phyloP scores from a whole-genome alignment of 345 rosid genomes.

The Euphorbia lathyris region DNA sequence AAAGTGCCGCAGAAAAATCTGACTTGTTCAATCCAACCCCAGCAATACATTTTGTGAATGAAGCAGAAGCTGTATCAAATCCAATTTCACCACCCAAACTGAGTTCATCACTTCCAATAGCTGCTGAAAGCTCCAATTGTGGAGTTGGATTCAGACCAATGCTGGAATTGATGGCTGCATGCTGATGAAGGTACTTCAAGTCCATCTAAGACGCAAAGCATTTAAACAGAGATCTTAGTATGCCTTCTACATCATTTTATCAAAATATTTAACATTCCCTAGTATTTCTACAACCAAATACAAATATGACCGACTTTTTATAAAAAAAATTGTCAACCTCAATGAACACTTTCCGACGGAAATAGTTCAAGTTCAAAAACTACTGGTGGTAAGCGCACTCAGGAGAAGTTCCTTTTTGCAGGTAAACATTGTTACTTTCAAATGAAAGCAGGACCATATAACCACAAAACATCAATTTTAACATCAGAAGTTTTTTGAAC shows the following conservation, averaged over 20 bases:
- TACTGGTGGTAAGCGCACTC: too few species aligned
- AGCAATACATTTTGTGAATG: constrained; percentile 63
- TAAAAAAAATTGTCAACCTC: background rate
- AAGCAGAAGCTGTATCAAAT: constrained; percentile 70
- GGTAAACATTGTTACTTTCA: background rate
- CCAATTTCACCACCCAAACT: constrained; percentile 71
- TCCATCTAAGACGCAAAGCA: constrained; percentile 51
- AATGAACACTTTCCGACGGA: background rate
- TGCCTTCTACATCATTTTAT: background rate
- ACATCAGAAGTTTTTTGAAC: background rate
- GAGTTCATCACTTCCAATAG: constrained; percentile 60
- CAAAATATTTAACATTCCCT: constrained; percentile 8
- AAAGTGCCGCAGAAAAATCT: constrained; percentile 59
- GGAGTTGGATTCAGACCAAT: constrained; percentile 83
- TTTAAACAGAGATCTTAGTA: constrained; percentile 5
- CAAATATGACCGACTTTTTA: background rate
- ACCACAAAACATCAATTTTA: background rate
- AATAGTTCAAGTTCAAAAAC: too few species aligned
- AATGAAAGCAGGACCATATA: background rate
- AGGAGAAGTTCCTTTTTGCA: background rate
- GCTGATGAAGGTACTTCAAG: constrained; percentile 70
- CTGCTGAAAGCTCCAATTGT: constrained; percentile 65
- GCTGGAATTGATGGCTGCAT: constrained; percentile 63
- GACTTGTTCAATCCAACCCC: constrained; percentile 63
- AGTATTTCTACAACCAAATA: background rate